A percentile compares a stretch with the other conserved stretches of the same genome.
Evolutionary conservation across 1,284 basidiomycete genomes (phyloP).

Genomic region (Puccinia brachypodii): DNA sequence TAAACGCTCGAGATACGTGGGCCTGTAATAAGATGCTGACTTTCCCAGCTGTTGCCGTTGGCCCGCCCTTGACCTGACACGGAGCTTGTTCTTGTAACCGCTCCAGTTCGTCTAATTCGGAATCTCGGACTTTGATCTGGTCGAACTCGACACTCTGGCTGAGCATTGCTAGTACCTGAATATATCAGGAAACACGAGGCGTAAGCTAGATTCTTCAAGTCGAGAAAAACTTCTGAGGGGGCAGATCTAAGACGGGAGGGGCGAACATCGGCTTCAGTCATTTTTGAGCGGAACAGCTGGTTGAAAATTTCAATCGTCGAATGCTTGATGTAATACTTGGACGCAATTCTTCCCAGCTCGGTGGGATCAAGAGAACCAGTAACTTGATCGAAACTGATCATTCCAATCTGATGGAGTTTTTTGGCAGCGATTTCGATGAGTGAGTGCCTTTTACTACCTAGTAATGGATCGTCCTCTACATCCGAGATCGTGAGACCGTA

Average conservation of each 20-base stretch:
- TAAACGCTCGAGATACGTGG: conserved; percentile 74
- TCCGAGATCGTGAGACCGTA: conserved; percentile 84
- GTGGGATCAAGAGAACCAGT: conserved; percentile 71
- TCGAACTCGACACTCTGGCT: conserved; percentile 65
- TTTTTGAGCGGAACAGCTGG: conserved; percentile 72
- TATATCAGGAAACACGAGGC: not conserved
- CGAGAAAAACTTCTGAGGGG: conserved; percentile 90
- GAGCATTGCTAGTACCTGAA: conserved; percentile 57
- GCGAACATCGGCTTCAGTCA: conserved; percentile 88
- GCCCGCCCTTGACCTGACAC: conserved; percentile 88
- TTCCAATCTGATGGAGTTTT: conserved; percentile 71
- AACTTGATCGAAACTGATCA: conserved; percentile 75
- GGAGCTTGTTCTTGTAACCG: conserved; percentile 69
- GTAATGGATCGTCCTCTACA: conserved; percentile 71
- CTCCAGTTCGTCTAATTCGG: conserved; percentile 81
- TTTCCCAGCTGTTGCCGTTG: conserved; percentile 93
- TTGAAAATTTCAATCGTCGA: conserved; percentile 89
- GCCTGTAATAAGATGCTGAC: conserved; percentile 94
- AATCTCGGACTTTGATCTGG: conserved; percentile 90
- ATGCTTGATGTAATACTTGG: conserved; percentile 91
- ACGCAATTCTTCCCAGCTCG: conserved; percentile 89
- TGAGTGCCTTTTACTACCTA: conserved; percentile 72
- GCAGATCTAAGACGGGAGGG: conserved; percentile 82
- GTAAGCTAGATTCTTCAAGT: not conserved
- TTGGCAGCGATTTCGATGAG: conserved; percentile 72